Base-by-base conservation (phyloP, 352 stramenopile genomes). In the Phytophthora pisi region DNA sequence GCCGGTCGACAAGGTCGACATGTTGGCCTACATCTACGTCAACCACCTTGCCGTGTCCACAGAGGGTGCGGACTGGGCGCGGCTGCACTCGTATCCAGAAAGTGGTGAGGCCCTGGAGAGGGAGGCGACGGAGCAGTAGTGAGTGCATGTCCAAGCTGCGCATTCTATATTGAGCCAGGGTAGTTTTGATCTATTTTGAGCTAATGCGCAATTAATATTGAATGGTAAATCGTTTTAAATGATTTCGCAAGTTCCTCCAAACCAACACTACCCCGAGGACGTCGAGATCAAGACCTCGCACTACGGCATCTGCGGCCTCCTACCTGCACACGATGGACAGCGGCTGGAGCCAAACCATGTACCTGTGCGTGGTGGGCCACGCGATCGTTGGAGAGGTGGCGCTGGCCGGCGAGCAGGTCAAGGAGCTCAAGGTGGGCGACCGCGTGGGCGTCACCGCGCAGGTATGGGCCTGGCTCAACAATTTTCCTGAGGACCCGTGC, bases 301-400 rank as follows among this genome's bases (percentile, higher is more conserved):
- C 51, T 71, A 58, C 40, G 64, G 64, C 7, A 71, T 71, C 28
- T 71, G 64, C 36, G 64, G 64, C 28, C 43, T 71, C 64, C 11
- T 57, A 71, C 40, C 16, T 71, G 42, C 64, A 71, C 57, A 67
- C 64, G 15, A 47, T 71, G 9, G 64, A 71, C 45, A 71, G 47
- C 58, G 56, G 68, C 69, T 60, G 74, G 67, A 45, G 59, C 20
- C 9, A 55, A 18, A 70, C 73, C 16, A 61, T 18, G 9, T 88
- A 82, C 59, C 76, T 71, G 15, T 70, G 76, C 58, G 74, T 88
- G 3, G 66, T 77, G 11, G 79, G 79, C 43, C 79, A 88, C 59
- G 77, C 85, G 54, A 88, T 71, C 40, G 57, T 71, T 1, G 64
- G 64, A 16, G 56, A 71, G 42, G 43, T 71, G 13, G 62, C 57